Conservation (phyloP, 345 rosid species). For the Reutealis trisperma region DNA sequence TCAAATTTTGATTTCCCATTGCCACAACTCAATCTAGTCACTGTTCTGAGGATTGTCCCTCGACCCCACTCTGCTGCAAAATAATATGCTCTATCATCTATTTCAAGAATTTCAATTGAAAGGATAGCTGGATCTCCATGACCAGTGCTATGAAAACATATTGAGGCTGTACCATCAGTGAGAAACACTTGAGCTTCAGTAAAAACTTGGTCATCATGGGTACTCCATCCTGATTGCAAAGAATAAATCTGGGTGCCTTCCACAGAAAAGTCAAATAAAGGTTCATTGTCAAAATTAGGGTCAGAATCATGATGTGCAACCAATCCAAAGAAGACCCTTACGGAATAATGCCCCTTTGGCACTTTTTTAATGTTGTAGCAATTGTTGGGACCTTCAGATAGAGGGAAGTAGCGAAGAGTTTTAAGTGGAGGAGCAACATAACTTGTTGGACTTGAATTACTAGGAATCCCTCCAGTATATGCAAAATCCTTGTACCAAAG, state of each 20-base stretch:
- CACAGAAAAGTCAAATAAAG: constrained; percentile 83
- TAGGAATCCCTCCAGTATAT: constrained; percentile 86
- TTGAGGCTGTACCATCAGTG: constrained; percentile 58
- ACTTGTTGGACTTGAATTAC: constrained; percentile 57
- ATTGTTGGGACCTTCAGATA: constrained; percentile 86
- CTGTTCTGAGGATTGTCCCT: constrained; percentile 68
- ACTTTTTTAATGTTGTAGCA: constrained; percentile 73
- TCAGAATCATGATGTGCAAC: constrained; percentile 44
- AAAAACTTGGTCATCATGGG: constrained; percentile 73
- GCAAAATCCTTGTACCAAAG: constrained; percentile 92
- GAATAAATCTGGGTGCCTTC: constrained; percentile 88
- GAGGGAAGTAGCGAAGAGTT: constrained; percentile 86
- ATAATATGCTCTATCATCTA: constrained; percentile 73
- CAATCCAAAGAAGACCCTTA: constrained; percentile 78
- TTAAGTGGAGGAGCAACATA: constrained; percentile 63
- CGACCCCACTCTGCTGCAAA: constrained; percentile 61
- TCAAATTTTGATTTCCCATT: constrained; percentile 65
- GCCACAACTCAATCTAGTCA: constrained; percentile 77
- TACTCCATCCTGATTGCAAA: constrained; percentile 83
- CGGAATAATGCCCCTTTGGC: constrained; percentile 79
- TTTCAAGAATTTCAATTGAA: constrained; percentile 84
- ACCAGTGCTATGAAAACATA: constrained; percentile 97
- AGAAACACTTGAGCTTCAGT: constrained; percentile 80
- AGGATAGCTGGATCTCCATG: constrained; percentile 94
- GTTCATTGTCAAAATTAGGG: constrained; percentile 62